Evolutionary conservation across 371 early-diverging fungal genomes (phyloP).

Genomic region (Mucor ambiguus): DNA sequence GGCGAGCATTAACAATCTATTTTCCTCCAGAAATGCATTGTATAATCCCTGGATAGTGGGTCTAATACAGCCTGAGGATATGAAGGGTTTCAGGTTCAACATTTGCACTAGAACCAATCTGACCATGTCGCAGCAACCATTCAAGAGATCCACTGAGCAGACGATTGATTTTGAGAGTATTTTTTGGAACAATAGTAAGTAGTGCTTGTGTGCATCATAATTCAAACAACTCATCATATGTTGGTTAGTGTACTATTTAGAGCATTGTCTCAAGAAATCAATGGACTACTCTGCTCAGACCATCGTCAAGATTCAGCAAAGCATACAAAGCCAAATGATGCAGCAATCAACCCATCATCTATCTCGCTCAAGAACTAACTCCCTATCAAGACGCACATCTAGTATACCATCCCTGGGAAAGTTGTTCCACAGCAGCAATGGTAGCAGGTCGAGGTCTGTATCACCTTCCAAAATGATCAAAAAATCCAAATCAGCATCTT

Average conservation of each 20-base stretch:
- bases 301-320: slow-evolving; percentile 9
- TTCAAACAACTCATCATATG: not conserved
- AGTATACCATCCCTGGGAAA: slow-evolving; percentile 42
- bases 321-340: not conserved
- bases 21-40: not conserved
- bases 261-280: slow-evolving; percentile 24
- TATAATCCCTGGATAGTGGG: slow-evolving; percentile 45
- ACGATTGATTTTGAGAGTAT: slow-evolving; percentile 43
- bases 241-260: slow-evolving; percentile 20
- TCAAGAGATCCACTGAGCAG: not conserved
- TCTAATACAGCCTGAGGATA: slow-evolving; percentile 39
- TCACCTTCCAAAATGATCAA: slow-evolving; percentile 18
- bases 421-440: slow-evolving; percentile 24
- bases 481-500: not conserved
- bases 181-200: slow-evolving; percentile 53
- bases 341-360: slow-evolving; percentile 2
- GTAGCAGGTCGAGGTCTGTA: slow-evolving; percentile 12
- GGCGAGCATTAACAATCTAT: slow-evolving; percentile 7
- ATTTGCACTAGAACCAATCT: slow-evolving; percentile 24
- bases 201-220: not conserved
- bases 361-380: slow-evolving; percentile 32
- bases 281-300: slow-evolving; percentile 15
- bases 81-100: slow-evolving; percentile 42
- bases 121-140: not conserved
- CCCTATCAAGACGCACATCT: slow-evolving; percentile 19